Conservation (phyloP, 768 basidiomycete species). For the Coprinopsis sp. region DNA sequence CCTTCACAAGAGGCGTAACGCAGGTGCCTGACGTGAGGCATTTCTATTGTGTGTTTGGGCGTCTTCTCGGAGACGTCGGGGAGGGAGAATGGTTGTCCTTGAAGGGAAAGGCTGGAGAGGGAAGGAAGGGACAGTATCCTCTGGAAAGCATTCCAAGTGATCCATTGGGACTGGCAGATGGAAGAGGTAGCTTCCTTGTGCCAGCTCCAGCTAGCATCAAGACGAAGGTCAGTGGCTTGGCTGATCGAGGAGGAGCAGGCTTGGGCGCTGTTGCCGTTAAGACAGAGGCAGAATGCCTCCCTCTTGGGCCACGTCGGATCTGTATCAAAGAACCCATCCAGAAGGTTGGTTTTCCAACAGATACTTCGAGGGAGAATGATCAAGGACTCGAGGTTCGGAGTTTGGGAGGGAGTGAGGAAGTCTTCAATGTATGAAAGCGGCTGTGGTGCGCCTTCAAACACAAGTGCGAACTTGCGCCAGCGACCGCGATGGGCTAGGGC, state of each 20-base stretch:
- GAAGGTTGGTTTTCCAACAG: neutral
- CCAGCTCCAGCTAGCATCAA: neutral
- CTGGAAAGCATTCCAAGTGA: conserved; percentile 1
- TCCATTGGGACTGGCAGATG: neutral
- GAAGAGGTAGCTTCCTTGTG: neutral
- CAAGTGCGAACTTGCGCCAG: neutral
- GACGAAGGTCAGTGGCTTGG: conserved; percentile 3
- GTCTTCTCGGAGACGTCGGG: neutral
- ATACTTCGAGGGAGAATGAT: neutral
- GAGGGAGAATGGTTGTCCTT: conserved; percentile 4
- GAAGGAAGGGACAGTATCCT: neutral
- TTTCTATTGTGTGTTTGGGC: neutral
- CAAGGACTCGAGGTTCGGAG: neutral
- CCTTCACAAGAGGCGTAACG: neutral
- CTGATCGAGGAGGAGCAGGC: neutral
- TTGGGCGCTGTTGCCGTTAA: conserved; percentile 4
- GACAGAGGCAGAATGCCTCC: neutral
- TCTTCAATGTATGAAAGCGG: neutral
- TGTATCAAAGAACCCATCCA: neutral
- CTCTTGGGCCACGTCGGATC: neutral
- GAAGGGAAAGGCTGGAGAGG: conserved; percentile 6
- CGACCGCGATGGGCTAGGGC: neutral
- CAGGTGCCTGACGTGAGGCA: conserved; percentile 4
- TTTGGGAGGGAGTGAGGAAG: neutral
- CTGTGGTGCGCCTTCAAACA: neutral